phyloP scores from a whole-genome alignment of 345 rosid genomes.

The Moricandia moricandioides region DNA sequence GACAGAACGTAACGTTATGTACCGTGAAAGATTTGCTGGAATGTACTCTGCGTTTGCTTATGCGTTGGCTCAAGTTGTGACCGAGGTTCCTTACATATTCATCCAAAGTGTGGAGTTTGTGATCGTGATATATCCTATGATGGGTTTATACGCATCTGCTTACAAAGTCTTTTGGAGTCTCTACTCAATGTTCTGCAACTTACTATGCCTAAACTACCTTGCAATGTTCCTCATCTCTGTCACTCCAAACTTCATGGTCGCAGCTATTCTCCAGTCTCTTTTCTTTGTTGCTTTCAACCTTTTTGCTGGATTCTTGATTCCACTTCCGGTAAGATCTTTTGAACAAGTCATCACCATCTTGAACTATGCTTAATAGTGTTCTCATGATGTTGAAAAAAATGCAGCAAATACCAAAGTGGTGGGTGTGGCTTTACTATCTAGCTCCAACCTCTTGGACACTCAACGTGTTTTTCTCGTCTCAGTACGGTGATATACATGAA shows the following conservation, averaged over 20 bases:
- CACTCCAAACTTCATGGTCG: conserved; percentile 61
- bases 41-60: conserved; percentile 76
- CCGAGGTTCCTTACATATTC: conserved; percentile 68
- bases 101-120: conserved; percentile 43
- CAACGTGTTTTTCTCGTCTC: conserved; percentile 60
- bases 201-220: conserved; percentile 57
- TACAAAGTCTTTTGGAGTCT: conserved; percentile 64
- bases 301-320: conserved; percentile 69
- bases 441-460: conserved; percentile 75
- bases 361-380: not conserved
- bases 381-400: conserved; percentile 1
- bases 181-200: conserved; percentile 54
- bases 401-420: conserved; percentile 84
- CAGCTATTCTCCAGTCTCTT: conserved; percentile 46
- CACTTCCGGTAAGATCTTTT: conserved; percentile 54
- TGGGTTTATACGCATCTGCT: conserved; percentile 51
- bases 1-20: conserved; percentile 62
- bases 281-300: conserved; percentile 49
- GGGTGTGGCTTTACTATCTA: conserved; percentile 71
- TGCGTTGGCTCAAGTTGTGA: conserved; percentile 66
- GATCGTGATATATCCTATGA: conserved; percentile 62
- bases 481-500: conserved; percentile 61
- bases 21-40: conserved; percentile 79
- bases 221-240: conserved; percentile 65
- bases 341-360: not conserved